Evolutionary conservation across 805 yeast species (phyloP), one percentile per base, ranked within the genome.

Genomic region (Myxozyma lipomycoides): DNA sequence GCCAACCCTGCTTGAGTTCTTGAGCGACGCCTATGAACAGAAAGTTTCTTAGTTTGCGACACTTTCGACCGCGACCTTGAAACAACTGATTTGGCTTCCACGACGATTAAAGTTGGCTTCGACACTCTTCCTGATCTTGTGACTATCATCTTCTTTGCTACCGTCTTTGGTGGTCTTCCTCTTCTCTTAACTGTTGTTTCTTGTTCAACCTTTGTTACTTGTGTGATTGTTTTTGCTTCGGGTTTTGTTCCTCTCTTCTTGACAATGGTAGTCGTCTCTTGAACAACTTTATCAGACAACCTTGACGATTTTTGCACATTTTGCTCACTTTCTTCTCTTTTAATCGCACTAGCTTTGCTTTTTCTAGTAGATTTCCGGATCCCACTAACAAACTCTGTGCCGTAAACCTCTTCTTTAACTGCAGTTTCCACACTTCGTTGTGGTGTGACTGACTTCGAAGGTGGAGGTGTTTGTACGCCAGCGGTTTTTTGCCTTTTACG

Each of bases 361-460:
- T 30, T 22, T 9, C 48, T 40, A 12, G 15, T 34, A 3, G 55
- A 51, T n/a, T 49, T 36, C 9, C 55, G 47, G 37, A 41, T 10
- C 10, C 48, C 40, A 10, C 36, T 30, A 12, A 10, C 39, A 23
- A 25, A 32, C 1, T 22, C 18, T 4, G 15, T 19, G 1, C 46
- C 46, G 19, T 12, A n/a, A 12, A n/a, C 24, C 4, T 18, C 40
- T 22, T n/a, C 32, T 32, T 30, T 30, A 3, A 4, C 43, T 24
- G 41, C 42, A n/a, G 19, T 18, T 30, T 9, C 17, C 21, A 9
- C 24, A 9, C n/a, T n/a, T n/a, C n/a, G n/a, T n/a, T n/a, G n/a
- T n/a, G n/a, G n/a, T 28, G 12, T 28, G 12, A 9, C 32, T 9
- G 32, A 12, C 32, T 17, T 21, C 6, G 30, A 23, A 25, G 41